phyloP scores from a whole-genome alignment of 75 land plant species.

The Sequoiadendron giganteum region DNA sequence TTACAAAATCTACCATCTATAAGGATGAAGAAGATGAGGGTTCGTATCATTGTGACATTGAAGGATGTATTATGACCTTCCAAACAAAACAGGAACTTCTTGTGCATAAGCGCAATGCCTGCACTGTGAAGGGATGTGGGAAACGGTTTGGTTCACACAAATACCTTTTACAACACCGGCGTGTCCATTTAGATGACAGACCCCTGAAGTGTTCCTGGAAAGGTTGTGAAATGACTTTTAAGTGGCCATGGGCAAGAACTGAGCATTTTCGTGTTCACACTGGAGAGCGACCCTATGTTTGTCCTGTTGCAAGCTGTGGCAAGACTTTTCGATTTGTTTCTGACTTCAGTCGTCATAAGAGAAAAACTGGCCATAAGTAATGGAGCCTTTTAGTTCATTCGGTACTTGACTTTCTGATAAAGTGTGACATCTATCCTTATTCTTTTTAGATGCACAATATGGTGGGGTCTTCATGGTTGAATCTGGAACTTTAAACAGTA shows the following conservation, averaged over 20 bases:
- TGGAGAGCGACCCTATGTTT: conserved; percentile 83
- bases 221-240: conserved; percentile 80
- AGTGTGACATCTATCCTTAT: neutral
- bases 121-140: conserved; percentile 75
- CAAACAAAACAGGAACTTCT: conserved; percentile 51
- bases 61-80: conserved; percentile 83
- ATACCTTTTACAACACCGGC: conserved; percentile 64
- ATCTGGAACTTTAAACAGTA: neutral
- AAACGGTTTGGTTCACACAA: conserved; percentile 77
- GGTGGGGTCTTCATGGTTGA: neutral
- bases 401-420: neutral
- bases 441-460: neutral
- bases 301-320: conserved; percentile 72
- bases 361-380: conserved; percentile 73
- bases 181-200: conserved; percentile 77
- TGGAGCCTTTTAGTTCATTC: neutral
- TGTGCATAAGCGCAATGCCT: conserved; percentile 64
- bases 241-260: conserved; percentile 95
- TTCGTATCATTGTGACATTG: conserved; percentile 61
- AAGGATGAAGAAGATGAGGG: conserved; percentile 22
- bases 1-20: neutral
- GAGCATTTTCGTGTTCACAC: conserved; percentile 92
- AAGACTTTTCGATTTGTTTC: conserved; percentile 87
- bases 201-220: conserved; percentile 89
- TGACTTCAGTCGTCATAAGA: conserved; percentile 83